phyloP scores from a whole-genome alignment of 2,329 filamentous ascomycete genomes.

The Escovopsis sp. region DNA sequence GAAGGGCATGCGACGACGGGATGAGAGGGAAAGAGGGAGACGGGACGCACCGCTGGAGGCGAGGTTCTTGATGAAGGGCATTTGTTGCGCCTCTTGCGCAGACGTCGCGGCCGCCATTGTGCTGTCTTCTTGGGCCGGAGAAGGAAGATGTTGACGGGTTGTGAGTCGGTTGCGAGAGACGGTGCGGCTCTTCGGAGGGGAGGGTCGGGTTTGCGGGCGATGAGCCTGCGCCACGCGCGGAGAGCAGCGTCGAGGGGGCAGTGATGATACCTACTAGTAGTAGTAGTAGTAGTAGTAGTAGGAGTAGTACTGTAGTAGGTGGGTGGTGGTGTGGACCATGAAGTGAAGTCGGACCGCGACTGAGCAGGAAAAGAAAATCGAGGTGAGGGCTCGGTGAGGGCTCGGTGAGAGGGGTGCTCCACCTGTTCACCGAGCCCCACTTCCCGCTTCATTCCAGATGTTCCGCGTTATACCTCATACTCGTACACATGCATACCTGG shows the following conservation, averaged over 20 bases:
- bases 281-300: no score
- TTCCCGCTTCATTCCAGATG: no score
- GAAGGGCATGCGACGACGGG: not conserved
- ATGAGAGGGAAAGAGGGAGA: not conserved
- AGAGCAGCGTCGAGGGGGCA: not conserved
- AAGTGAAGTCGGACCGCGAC: no score
- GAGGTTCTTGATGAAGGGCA: conserved; percentile 70
- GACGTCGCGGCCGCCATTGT: conserved; percentile 19
- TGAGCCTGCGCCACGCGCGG: not conserved
- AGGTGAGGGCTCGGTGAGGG: conserved; percentile 8
- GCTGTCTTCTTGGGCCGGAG: no score
- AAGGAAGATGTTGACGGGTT: not conserved
- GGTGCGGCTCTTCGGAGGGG: no score
- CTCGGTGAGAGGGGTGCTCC: not conserved
- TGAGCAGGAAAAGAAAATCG: conserved; percentile 6
- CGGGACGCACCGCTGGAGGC: conserved; percentile 63
- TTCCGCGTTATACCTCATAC: no score
- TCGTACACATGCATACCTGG: no score
- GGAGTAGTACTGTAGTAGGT: not conserved
- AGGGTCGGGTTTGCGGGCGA: no score
- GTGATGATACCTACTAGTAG: no score
- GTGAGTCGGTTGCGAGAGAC: no score
- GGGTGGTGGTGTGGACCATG: no score
- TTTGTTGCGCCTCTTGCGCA: conserved; percentile 27
- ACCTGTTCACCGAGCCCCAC: no score